Conservation (phyloP, 257 asterid genomes). For the Misopates orontium region DNA sequence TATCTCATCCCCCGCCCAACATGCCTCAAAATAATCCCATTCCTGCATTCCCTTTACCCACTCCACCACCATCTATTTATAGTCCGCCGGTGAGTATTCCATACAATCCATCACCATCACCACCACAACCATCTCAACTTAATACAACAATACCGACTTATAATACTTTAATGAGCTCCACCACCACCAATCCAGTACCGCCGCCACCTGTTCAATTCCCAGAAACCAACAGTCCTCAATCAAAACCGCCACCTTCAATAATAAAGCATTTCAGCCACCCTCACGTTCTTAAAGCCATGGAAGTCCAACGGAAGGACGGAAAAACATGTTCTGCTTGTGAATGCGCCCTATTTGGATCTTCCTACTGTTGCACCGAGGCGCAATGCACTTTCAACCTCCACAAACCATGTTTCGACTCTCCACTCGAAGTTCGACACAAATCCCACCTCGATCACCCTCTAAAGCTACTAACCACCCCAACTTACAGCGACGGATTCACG, state of each 20-base stretch:
- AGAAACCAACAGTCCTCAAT: constrained; percentile 20
- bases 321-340: constrained; percentile 64
- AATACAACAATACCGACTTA: constrained; percentile 24
- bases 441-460: constrained; percentile 65
- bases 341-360: constrained; percentile 41
- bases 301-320: constrained; percentile 28
- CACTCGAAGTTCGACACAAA: constrained; percentile 46
- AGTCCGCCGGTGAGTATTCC: constrained; percentile 11
- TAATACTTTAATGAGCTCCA: constrained; percentile 28
- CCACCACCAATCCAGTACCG: constrained; percentile 25
- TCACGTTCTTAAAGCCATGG: constrained; percentile 44
- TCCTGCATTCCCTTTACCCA: constrained; percentile 2
- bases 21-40: constrained; percentile 2
- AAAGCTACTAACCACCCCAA: constrained; percentile 44
- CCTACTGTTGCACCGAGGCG: constrained; percentile 51
- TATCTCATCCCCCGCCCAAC: not conserved
- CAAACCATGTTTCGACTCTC: constrained; percentile 58
- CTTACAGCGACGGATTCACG: constrained; percentile 57
- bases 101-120: constrained; percentile 13
- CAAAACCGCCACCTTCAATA: constrained; percentile 26
- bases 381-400: constrained; percentile 63
- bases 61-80: constrained; percentile 1
- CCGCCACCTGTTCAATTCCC: constrained; percentile 12
- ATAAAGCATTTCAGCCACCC: constrained; percentile 70
- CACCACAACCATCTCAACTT: constrained; percentile 14